These are phyloP conservation scores for Sporothrix mexicana DNA, from an alignment of 2,329 filamentous ascomycete genomes.

Conservation along the genomic window DNA sequence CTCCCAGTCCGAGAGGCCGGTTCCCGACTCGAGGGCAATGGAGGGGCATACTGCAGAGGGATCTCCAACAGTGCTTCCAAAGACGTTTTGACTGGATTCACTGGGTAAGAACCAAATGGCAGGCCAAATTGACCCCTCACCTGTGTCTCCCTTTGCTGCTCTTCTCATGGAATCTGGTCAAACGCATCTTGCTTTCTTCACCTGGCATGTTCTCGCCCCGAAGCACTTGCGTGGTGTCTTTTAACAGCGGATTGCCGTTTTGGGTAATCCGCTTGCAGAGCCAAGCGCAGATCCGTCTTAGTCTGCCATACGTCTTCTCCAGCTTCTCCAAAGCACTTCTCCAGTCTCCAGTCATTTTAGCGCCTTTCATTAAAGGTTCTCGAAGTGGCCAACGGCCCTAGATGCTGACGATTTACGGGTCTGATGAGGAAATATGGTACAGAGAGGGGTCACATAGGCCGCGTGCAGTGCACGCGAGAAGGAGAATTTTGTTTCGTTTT, in stretches of 20 bases:
- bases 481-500: not conserved
- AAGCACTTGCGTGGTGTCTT: not conserved
- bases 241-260: conserved; percentile 29
- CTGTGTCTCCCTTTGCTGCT: not conserved
- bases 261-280: conserved; percentile 21
- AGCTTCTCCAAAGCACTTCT: conserved; percentile 25
- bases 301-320: conserved; percentile 10
- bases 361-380: conserved; percentile 15
- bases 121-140: not conserved
- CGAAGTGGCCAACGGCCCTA: conserved; percentile 20
- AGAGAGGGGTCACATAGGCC: not conserved
- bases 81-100: not conserved
- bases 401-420: not conserved
- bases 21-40: conserved; percentile 8
- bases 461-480: not conserved
- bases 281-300: conserved; percentile 15
- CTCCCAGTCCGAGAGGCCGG: not conserved
- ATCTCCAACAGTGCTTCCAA: not conserved
- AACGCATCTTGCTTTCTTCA: conserved; percentile 1
- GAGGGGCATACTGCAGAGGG: not conserved
- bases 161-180: not conserved
- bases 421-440: not conserved
- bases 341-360: conserved; percentile 20
- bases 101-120: not conserved
- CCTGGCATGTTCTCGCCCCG: conserved; percentile 2